Evolutionary conservation across 257 asterid species (phyloP), one percentile per base, ranked within the genome.

Genomic region (Verbena officinalis): DNA sequence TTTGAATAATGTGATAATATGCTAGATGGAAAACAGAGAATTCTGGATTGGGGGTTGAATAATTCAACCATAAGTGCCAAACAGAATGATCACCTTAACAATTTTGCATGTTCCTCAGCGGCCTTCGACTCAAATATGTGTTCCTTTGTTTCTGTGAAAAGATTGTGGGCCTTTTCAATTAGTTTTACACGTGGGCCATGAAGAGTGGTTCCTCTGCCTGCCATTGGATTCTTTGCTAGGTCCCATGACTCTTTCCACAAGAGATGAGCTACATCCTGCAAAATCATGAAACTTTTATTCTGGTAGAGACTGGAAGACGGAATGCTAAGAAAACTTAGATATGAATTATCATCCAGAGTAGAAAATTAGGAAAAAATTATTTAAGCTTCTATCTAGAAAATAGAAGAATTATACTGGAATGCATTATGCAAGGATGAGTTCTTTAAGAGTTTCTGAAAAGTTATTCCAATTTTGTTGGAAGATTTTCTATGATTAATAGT

Each of bases 91-190:
- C 68, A 93, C 99, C 95, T 90, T 74, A 90, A 79, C 77, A 94
- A 80, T 78, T 90, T 90, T 55, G 96, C 95, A 70, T 94, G 99
- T 72, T 94, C 99, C 69, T 90, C 99, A n/a, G 97, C 97, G 68
- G 96, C 99, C 86, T 88, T 94, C 24, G 96, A 79, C 81, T 94
- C 99, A 63, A 90, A 94, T 44, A 70, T 53, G 64, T 88, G 86
- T 73, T 94, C 97, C 71, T 76, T 90, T 34, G 99, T 86, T 73
- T 94, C 94, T 8, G 80, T 44, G 58, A 94, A 90, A 64, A 91
- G 95, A 69, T 76, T 76, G n/a, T 78, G 85, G n/a, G 96, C 86
- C 83, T 90, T 83, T 69, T 84, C 97, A 72, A 84, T 77, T 62
- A 86, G 83, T 80, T 88, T 94, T 58, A 88, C 61, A 31, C 96